Evolutionary conservation across 768 basidiomycete genomes (phyloP).

Genomic region (Sporobolomyces roseus): DNA sequence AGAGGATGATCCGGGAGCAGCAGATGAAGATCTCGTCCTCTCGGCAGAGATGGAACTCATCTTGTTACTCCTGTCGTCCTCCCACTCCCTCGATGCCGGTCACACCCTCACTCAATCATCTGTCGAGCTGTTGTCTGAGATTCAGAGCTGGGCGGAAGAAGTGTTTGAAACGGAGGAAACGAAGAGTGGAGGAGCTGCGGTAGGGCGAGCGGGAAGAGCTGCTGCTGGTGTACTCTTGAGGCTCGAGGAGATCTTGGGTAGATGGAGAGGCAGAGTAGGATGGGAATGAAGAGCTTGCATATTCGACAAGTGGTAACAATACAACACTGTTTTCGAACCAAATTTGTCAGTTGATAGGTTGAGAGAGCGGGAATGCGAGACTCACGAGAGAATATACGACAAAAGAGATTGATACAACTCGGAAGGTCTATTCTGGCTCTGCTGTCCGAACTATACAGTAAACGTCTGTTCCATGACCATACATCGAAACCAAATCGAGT

Average conservation of each 20-base stretch:
- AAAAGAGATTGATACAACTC: not conserved
- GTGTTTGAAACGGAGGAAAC: slow-evolving; percentile 35
- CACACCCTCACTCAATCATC: slow-evolving; percentile 63
- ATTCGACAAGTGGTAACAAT: not conserved
- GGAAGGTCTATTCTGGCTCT: not conserved
- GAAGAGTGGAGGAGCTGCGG: slow-evolving; percentile 52
- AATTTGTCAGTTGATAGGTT: no score
- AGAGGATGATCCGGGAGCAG: not conserved
- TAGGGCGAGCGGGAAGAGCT: slow-evolving; percentile 60
- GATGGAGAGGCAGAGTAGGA: slow-evolving; percentile 64
- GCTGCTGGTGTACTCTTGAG: slow-evolving; percentile 78
- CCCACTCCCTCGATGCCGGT: slow-evolving; percentile 72
- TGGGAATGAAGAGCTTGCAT: slow-evolving; percentile 18
- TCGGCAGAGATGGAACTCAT: slow-evolving; percentile 72
- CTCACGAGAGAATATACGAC: not conserved
- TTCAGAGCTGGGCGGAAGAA: slow-evolving; percentile 53
- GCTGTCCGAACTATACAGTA: slow-evolving; percentile 37
- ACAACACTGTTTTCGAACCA: no score
- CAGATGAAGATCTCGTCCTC: slow-evolving; percentile 62
- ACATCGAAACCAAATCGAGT: slow-evolving; percentile 71
- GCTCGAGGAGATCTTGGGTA: slow-evolving; percentile 65
- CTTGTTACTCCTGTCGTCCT: slow-evolving; percentile 69
- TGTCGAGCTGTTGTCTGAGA: slow-evolving; percentile 60
- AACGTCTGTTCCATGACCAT: slow-evolving; percentile 68
- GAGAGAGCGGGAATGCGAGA: no score